Evolutionary conservation across 176 grass and related monocot genomes (phyloP), one percentile per base, ranked within the genome.

Genomic region (Secale cereale): DNA sequence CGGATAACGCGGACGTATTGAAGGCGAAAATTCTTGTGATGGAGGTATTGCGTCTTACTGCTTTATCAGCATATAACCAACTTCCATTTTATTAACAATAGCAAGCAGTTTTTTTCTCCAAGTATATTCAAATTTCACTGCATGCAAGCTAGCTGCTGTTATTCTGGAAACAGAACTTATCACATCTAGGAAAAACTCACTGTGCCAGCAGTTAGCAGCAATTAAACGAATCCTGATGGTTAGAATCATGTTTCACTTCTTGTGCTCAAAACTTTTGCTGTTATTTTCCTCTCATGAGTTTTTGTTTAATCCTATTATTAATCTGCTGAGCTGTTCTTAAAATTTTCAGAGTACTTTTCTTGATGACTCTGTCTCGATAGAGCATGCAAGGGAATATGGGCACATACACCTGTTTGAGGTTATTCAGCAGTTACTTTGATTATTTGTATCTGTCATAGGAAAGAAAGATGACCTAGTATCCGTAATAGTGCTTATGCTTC

Each of bases 391-490:
- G 87, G 89, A 94, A 77, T 94, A 80, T 83, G 93, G 96, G 6
- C 96, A 98, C 81, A 98, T 70, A 1, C 96, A 95, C 86, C 79
- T 98, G 64, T 89, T 56, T 87, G 91, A 98, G 93, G 96, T 98
- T 83, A 89, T 60, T 72, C 82, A 31, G 56, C 31, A 29, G 3
- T 30, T 81, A 52, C 36, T 27, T 86, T 66, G 4, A 54, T 77
- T 76, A 16, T 57, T 64, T 41, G 2, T 77, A 62, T 43, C 4
- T 63, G n/a, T 70, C 19, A 27, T 57, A 59, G 54, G 35, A 71
- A 12, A 43, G 52, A 63, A 59, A 10, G 27, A n/a, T 65, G 17
- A 23, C 15, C 10, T 22, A 20, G 28, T 67, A 77, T 70, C n/a
- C 2, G 3, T 11, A 28, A 48, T 74, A 43, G 27, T 65, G 40